A percentile compares a stretch with the other conserved stretches of the same genome.
phyloP scores from a whole-genome alignment of 768 basidiomycete species.

The Russula griseocarnosa region DNA sequence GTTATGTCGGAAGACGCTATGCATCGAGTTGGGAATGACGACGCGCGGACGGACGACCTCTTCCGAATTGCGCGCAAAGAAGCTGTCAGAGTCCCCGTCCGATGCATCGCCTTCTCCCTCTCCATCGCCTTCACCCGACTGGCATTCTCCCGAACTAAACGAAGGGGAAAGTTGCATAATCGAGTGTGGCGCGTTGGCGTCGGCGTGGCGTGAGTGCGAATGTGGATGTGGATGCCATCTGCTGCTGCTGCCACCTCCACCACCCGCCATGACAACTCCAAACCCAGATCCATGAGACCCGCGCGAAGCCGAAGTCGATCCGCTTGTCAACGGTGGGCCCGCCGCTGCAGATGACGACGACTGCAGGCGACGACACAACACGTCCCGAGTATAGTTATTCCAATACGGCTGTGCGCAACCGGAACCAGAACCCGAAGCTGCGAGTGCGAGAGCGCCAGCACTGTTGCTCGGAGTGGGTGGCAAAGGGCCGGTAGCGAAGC shows the following conservation, averaged over 20 bases:
- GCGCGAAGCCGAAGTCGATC: constrained; percentile 1
- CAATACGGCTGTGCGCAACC: neutral
- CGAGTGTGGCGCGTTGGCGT: constrained; percentile 15
- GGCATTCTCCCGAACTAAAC: constrained; percentile 20
- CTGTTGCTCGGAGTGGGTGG: constrained; percentile 26
- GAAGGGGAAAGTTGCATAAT: constrained; percentile 21
- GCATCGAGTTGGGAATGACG: neutral
- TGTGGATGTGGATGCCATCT: constrained; percentile 3
- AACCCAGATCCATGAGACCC: constrained; percentile 5
- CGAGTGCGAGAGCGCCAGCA: constrained; percentile 18
- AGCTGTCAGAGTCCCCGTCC: constrained; percentile 28
- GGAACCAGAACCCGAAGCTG: neutral
- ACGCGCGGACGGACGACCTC: constrained; percentile 14
- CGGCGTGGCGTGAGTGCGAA: neutral
- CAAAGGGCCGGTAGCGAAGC: constrained; percentile 19
- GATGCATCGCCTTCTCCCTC: constrained; percentile 1
- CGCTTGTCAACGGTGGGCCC: neutral
- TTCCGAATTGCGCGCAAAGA: constrained; percentile 29
- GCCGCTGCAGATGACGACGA: neutral
- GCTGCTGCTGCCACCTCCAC: neutral
- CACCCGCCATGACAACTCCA: neutral
- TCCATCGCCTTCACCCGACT: neutral
- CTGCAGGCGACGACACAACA: neutral
- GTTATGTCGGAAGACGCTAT: neutral
- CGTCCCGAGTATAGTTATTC: neutral